Conservation (phyloP, 2,329 filamentous ascomycete species). For the Leptographium lundbergii region DNA sequence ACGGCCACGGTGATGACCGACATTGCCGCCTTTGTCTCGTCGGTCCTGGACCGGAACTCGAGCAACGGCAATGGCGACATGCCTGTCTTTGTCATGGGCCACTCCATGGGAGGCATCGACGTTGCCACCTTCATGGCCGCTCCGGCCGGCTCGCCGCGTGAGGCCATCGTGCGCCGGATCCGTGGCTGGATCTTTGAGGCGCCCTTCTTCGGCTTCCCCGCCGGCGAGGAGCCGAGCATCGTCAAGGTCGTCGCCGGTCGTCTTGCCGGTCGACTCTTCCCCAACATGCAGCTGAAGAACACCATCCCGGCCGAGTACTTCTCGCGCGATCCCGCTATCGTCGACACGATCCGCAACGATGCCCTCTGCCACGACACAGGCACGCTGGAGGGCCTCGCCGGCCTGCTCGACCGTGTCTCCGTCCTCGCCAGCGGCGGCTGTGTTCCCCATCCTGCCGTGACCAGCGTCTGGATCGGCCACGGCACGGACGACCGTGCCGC, state of each 20-base stretch:
- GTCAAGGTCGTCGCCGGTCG: conserved; percentile 54
- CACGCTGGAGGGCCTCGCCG: conserved; percentile 64
- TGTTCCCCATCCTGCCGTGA: conserved; percentile 39
- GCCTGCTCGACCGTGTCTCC: conserved; percentile 61
- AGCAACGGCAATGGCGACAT: conserved; percentile 13
- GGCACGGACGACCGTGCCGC: conserved; percentile 63
- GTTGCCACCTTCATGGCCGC: conserved; percentile 48
- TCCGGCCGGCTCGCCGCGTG: conserved; percentile 24
- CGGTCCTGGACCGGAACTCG: conserved; percentile 27
- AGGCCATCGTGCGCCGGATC: conserved; percentile 42
- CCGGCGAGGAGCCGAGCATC: conserved; percentile 47
- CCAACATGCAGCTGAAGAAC: conserved; percentile 53
- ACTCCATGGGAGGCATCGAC: conserved; percentile 83
- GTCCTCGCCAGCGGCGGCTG: conserved; percentile 45
- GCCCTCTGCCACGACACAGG: conserved; percentile 68
- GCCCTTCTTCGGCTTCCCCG: conserved; percentile 67
- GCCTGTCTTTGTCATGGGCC: conserved; percentile 76
- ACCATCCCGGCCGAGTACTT: conserved; percentile 52
- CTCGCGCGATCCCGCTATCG: conserved; percentile 52
- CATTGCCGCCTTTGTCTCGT: conserved; percentile 60
- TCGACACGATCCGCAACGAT: conserved; percentile 50
- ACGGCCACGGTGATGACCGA: conserved; percentile 64
- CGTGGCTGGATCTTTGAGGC: conserved; percentile 63
- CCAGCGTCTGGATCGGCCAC: conserved; percentile 59
- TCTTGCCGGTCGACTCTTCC: conserved; percentile 54